These are phyloP conservation scores for Fraxinus americana DNA, from an alignment of 257 asterid genomes.

Conservation along the genomic window DNA sequence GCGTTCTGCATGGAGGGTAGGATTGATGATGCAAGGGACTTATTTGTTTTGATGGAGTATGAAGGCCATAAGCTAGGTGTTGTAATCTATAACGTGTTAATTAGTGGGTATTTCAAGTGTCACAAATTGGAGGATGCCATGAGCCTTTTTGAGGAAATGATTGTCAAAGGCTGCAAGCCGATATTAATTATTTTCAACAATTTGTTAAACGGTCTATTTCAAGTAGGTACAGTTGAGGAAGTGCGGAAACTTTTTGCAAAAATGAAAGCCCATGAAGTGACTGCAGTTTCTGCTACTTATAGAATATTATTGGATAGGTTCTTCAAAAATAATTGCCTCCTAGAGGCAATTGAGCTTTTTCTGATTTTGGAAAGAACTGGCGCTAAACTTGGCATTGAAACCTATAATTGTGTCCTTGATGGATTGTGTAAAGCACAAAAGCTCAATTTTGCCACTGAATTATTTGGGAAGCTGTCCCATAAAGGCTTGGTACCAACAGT, in stretches of 20 bases:
- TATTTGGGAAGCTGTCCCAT: too few species aligned
- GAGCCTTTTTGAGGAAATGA: conserved; percentile 55
- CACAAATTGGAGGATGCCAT: conserved; percentile 46
- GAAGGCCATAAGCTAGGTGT: conserved; percentile 47
- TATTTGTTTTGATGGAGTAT: conserved; percentile 56
- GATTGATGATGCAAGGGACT: conserved; percentile 49
- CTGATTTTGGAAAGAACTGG: conserved; percentile 52
- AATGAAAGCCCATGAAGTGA: conserved; percentile 43
- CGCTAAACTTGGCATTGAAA: conserved; percentile 30
- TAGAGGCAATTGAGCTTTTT: conserved; percentile 57
- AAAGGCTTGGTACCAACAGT: too few species aligned
- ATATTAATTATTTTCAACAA: conserved; percentile 50
- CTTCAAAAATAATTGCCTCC: conserved; percentile 53
- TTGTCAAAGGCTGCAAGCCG: conserved; percentile 46
- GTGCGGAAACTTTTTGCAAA: conserved; percentile 40
- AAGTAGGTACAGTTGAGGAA: conserved; percentile 45
- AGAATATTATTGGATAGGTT: conserved; percentile 53
- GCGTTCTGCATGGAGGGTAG: conserved; percentile 61
- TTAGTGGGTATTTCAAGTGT: conserved; percentile 22
- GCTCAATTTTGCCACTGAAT: too few species aligned
- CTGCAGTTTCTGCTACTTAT: conserved; percentile 50
- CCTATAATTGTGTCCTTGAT: conserved; percentile 46
- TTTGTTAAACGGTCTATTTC: conserved; percentile 57
- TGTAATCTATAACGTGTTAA: conserved; percentile 46
- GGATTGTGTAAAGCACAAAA: too few species aligned